Evolutionary conservation across 768 basidiomycete species (phyloP).

Genomic region (Russula abietina): DNA sequence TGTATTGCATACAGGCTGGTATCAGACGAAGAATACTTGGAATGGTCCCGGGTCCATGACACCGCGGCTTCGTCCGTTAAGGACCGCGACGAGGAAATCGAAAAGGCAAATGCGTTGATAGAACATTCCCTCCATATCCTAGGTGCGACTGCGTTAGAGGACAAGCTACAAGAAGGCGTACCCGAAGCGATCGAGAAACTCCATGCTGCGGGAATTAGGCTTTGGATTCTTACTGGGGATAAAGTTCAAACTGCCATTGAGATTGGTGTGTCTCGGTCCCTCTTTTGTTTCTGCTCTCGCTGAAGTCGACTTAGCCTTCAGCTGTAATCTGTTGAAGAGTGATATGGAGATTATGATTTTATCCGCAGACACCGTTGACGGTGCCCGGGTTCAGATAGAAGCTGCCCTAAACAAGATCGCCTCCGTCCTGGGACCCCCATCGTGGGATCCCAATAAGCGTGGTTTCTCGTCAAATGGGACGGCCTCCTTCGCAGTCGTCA

Average conservation of each 20-base stretch:
- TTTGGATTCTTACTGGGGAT: conserved; percentile 98
- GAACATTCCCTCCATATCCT: conserved; percentile 81
- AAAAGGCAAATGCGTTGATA: conserved; percentile 76
- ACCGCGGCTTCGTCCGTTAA: conserved; percentile 68
- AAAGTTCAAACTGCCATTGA: conserved; percentile 98
- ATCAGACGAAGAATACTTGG: conserved; percentile 74
- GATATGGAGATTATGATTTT: conserved; percentile 98
- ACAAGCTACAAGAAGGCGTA: conserved; percentile 95
- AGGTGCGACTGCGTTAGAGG: conserved; percentile 93
- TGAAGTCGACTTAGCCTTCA: conserved; percentile 48
- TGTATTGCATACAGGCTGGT: conserved; percentile 81
- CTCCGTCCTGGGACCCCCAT: conserved; percentile 72
- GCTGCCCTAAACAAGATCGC: conserved; percentile 93
- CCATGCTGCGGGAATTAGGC: conserved; percentile 90
- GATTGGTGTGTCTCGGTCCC: conserved; percentile 48
- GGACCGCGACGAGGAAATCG: conserved; percentile 87
- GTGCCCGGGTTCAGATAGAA: conserved; percentile 81
- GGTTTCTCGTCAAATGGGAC: conserved; percentile 61
- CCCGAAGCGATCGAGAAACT: conserved; percentile 92
- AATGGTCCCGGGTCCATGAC: conserved; percentile 78
- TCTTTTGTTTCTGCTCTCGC: not conserved
- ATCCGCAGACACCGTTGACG: conserved; percentile 71
- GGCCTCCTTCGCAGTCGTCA: conserved; percentile 87
- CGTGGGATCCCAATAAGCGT: conserved; percentile 51
- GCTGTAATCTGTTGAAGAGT: conserved; percentile 88